Evolutionary conservation across 108 stramenopile genomes (phyloP), one percentile per base, ranked within the genome.

Genomic region (Schizochytrium sp.): DNA sequence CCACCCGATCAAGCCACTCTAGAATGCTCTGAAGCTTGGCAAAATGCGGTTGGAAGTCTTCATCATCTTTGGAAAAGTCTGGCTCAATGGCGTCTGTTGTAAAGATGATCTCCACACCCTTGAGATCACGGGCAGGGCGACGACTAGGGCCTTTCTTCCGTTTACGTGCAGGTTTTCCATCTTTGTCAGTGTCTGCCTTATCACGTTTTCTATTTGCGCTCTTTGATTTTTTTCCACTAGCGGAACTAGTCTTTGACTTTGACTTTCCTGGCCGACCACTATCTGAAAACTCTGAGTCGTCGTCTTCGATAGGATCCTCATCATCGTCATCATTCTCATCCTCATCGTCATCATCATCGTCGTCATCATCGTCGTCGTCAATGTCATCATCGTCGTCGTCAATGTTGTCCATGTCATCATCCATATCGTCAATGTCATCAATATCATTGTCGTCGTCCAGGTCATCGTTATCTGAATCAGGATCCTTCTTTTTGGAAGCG

Each of bases 201-300:
- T 5, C 41, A 12, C 10, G 12, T 72, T n/a, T 72, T 12, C 38
- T n/a, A 42, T 0, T 15, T 72, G 40, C 72, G 28, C 28, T 0
- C 40, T 72, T 72, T 72, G 5, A 0, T 5, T 41, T 72, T n/a
- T 12, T 41, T n/a, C 10, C 41, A 8, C 72, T 72, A 41, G 12
- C 72, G 72, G 12, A n/a, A 12, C 72, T 72, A 12, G 41, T 15
- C 76, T 2, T 40, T 5, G 50, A 17, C 53, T 53, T 55, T 83
- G 50, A 46, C 76, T 50, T 55, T 83, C 42, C 76, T 49, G 17
- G 28, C 72, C 76, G 47, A 56, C 76, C 76, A 50, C 28, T 83
- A 53, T 69, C 64, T 12, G 64, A 69, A 38, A 55, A 83, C 28
- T 83, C 76, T 10, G 76, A 83, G 76, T 83, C 45, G 47, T 83